Evolutionary conservation across 169 alveolate species (phyloP).

Genomic region (Hammondia hammondi): DNA sequence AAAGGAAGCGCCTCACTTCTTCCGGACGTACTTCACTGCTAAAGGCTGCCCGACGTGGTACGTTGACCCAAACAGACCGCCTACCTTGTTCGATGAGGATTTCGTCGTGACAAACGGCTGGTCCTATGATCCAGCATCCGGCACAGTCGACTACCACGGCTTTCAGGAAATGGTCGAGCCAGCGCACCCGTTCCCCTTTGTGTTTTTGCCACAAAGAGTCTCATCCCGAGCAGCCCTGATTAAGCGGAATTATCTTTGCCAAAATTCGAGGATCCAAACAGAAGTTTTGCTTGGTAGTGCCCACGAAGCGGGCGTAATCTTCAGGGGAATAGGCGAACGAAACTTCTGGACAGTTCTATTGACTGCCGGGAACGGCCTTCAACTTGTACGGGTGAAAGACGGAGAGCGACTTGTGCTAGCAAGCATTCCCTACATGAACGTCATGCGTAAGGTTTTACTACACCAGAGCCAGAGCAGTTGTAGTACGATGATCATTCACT

Average conservation of each 20-base stretch:
- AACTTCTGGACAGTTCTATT: slow-evolving; percentile 57
- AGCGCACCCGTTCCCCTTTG: slow-evolving; percentile 49
- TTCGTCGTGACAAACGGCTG: slow-evolving; percentile 49
- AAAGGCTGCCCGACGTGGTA: slow-evolving; percentile 63
- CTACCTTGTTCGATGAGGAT: slow-evolving; percentile 31
- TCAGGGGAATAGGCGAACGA: slow-evolving; percentile 54
- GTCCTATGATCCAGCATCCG: slow-evolving; percentile 5
- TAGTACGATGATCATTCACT: not conserved
- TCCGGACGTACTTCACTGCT: not conserved
- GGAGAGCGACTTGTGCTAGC: slow-evolving; percentile 40
- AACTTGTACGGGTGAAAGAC: slow-evolving; percentile 48
- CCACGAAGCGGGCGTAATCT: slow-evolving; percentile 45
- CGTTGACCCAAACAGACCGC: slow-evolving; percentile 46
- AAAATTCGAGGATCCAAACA: slow-evolving; percentile 44
- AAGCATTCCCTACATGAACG: not conserved
- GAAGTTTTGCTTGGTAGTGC: slow-evolving; percentile 31
- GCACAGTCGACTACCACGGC: slow-evolving; percentile 26
- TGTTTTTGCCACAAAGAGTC: slow-evolving; percentile 50
- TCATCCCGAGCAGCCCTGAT: slow-evolving; percentile 45
- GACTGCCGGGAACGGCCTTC: not conserved
- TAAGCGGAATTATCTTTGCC: slow-evolving; percentile 47
- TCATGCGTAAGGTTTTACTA: slow-evolving; percentile 1
- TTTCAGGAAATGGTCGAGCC: slow-evolving; percentile 46
- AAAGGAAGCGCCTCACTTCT: not conserved
- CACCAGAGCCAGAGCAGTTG: not conserved